Conservation (phyloP, 176 grass and related monocot genomes). For the Phoenix roebelenii region DNA sequence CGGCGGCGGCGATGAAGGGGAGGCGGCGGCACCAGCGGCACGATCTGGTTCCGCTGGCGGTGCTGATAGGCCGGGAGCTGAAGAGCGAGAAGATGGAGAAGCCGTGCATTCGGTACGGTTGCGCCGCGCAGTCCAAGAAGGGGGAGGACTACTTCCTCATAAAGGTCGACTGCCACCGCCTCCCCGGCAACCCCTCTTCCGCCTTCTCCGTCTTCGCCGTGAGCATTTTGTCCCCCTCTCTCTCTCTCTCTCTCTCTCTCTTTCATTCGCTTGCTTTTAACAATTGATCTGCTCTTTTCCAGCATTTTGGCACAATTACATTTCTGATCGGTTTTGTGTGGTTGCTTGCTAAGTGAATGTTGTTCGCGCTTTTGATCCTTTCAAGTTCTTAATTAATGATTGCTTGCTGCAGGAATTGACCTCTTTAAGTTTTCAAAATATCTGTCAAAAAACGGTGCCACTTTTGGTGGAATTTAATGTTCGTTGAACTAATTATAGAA, state of each 20-base stretch:
- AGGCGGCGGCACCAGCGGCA: conserved; percentile 17
- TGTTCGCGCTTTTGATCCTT: no score
- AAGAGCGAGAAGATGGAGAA: conserved; percentile 34
- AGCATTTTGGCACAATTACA: no score
- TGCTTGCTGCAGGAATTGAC: no score
- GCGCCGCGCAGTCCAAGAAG: conserved; percentile 85
- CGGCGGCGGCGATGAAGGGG: conserved; percentile 3
- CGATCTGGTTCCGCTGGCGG: conserved; percentile 53
- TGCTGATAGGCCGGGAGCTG: conserved; percentile 69
- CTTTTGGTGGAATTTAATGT: no score
- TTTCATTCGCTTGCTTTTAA: not conserved
- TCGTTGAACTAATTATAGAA: no score
- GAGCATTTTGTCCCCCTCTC: not conserved
- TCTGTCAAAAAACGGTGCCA: no score
- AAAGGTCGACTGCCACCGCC: conserved; percentile 56
- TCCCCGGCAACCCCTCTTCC: conserved; percentile 33
- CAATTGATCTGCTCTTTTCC: no score
- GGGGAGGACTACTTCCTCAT: conserved; percentile 97
- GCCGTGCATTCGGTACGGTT: conserved; percentile 72
- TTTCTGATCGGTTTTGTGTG: no score
- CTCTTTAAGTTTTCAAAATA: no score
- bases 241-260: not conserved
- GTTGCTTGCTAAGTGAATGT: no score
- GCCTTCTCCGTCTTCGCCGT: conserved; percentile 85
- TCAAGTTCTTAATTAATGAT: no score